A percentile compares a stretch with the other conserved stretches of the same genome.
Conservation (phyloP, 2,329 filamentous ascomycete genomes). For the Pezicula carpinea region DNA sequence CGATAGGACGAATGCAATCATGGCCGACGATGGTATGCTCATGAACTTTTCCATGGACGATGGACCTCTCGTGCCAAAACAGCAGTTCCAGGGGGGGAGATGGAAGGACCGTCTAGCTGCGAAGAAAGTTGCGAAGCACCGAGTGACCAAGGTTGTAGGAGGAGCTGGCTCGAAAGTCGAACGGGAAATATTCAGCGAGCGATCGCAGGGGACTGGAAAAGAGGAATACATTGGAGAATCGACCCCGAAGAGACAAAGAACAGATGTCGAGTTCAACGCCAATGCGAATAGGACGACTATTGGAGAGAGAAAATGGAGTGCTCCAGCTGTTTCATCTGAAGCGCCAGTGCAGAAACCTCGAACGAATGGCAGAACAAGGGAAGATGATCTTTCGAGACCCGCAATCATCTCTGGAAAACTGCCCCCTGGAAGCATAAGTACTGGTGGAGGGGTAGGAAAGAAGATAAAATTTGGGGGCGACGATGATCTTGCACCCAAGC, state of each 20-base stretch:
- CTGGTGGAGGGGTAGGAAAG: constrained; percentile 10
- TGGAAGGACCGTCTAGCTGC: constrained; percentile 88
- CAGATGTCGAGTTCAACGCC: constrained; percentile 17
- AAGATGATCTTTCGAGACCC: constrained; percentile 4
- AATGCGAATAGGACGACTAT: constrained; percentile 6
- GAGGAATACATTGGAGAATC: constrained; percentile 29
- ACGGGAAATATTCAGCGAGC: constrained; percentile 24
- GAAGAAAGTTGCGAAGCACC: constrained; percentile 59
- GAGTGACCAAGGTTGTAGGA: constrained; percentile 31
- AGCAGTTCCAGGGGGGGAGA: constrained; percentile 77
- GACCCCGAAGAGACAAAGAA: constrained; percentile 42
- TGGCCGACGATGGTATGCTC: constrained; percentile 94
- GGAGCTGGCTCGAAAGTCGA: constrained; percentile 7
- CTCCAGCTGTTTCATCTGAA: constrained; percentile 2
- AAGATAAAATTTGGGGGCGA: constrained; percentile 9
- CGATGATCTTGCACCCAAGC: not conserved
- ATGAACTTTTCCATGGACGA: constrained; percentile 83
- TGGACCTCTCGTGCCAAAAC: constrained; percentile 55
- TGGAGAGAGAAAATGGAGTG: constrained; percentile 11
- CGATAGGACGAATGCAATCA: constrained; percentile 33
- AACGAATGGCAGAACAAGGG: not conserved
- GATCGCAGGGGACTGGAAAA: constrained; percentile 14
- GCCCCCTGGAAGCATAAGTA: constrained; percentile 28
- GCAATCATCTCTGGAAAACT: constrained; percentile 32
- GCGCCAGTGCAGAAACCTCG: not conserved